Evolutionary conservation across 2,329 filamentous ascomycete species (phyloP).

Genomic region (Alternaria rosae): DNA sequence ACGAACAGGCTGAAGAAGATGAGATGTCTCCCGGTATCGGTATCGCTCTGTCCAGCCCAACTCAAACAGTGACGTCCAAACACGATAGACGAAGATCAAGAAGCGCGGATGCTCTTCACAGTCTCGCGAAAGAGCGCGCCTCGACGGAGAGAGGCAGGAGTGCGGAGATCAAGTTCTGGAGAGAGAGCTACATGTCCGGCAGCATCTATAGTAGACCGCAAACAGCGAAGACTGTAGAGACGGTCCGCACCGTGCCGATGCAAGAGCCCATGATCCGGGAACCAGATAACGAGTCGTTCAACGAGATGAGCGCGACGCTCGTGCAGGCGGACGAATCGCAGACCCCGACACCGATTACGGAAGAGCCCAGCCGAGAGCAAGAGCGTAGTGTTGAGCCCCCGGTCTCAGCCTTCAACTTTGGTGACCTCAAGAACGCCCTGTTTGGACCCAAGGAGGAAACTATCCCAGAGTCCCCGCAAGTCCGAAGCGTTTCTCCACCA

Average conservation of each 20-base stretch:
- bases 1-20: conserved; percentile 39
- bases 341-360: conserved; percentile 14
- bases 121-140: conserved; percentile 35
- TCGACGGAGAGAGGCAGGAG: conserved; percentile 40
- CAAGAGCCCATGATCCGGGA: conserved; percentile 31
- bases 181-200: conserved; percentile 42
- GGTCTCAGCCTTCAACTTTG: conserved; percentile 48
- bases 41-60: conserved; percentile 45
- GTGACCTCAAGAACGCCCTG: conserved; percentile 38
- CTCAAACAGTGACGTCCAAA: conserved; percentile 21
- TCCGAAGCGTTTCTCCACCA: conserved; percentile 19
- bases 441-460: conserved; percentile 25
- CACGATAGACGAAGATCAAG: conserved; percentile 46
- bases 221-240: conserved; percentile 44
- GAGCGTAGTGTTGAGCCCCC: conserved; percentile 21
- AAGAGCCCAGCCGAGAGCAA: conserved; percentile 2
- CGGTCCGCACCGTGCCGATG: conserved; percentile 33
- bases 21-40: conserved; percentile 43
- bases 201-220: conserved; percentile 47
- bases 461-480: conserved; percentile 10
- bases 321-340: conserved; percentile 28
- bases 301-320: conserved; percentile 35
- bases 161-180: conserved; percentile 49
- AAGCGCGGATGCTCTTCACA: conserved; percentile 48
- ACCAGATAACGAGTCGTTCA: conserved; percentile 24